Evolutionary conservation across 2,329 filamentous ascomycete species (phyloP).

Genomic region (Tolypocladium cylindrosporum): DNA sequence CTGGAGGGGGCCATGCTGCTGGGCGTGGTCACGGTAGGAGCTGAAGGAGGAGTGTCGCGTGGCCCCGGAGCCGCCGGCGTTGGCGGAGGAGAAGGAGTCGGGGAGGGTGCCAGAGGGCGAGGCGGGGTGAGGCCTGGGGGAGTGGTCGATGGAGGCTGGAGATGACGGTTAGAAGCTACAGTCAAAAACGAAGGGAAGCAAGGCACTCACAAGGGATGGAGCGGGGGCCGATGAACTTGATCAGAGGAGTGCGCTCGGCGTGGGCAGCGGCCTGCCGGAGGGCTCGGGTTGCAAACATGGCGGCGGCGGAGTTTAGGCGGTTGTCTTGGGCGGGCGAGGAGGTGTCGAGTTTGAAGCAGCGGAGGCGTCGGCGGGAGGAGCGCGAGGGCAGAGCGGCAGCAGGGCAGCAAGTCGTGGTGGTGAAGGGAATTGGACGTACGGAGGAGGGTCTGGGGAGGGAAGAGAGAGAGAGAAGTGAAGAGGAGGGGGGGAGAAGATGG

Average conservation of each 20-base stretch:
- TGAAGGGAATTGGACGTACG: neutral
- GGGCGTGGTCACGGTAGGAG: constrained; percentile 66
- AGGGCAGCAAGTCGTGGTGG: neutral
- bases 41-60: constrained; percentile 55
- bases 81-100: constrained; percentile 29
- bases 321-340: neutral
- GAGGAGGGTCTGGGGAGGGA: neutral
- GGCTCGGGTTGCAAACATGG: constrained; percentile 46
- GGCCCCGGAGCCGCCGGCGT: constrained; percentile 16
- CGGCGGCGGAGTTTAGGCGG: constrained; percentile 5
- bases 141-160: constrained; percentile 63
- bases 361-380: neutral
- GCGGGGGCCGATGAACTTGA: constrained; percentile 53
- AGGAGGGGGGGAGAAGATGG: neutral
- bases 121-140: constrained; percentile 62
- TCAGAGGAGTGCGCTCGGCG: constrained; percentile 50
- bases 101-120: constrained; percentile 58
- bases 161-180: neutral
- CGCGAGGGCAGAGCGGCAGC: neutral
- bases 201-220: constrained; percentile 38
- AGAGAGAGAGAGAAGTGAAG: neutral
- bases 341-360: neutral
- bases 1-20: constrained; percentile 67
- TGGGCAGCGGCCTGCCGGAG: constrained; percentile 50
- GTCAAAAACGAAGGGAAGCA: neutral